phyloP scores from a whole-genome alignment of 768 basidiomycete species.

The Tylopilus subfusipes region DNA sequence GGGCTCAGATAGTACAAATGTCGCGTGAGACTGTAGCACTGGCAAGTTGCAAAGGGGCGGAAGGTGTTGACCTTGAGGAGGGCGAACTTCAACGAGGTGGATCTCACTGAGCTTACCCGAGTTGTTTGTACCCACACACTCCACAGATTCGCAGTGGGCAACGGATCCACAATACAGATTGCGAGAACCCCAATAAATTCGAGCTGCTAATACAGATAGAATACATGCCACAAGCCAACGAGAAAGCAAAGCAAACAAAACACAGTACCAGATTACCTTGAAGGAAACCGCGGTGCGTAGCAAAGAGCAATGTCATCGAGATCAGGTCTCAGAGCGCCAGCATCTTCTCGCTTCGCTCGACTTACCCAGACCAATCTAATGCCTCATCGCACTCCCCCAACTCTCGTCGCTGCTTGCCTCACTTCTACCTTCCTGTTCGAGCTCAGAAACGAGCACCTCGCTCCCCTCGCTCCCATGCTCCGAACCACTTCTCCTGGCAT shows the following conservation, averaged over 20 bases:
- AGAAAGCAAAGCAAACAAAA: not conserved
- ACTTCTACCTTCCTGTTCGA: slow-evolving; percentile 13
- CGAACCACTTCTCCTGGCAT: not conserved
- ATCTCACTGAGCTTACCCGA: too few relatives aligned
- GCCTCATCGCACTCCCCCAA: slow-evolving; percentile 24
- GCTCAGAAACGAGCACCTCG: slow-evolving; percentile 14
- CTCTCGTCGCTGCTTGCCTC: slow-evolving; percentile 24
- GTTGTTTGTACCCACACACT: too few relatives aligned
- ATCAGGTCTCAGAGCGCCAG: not conserved
- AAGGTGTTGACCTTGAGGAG: too few relatives aligned
- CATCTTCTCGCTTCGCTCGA: not conserved
- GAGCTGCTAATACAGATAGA: not conserved
- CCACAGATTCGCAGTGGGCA: too few relatives aligned
- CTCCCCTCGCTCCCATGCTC: slow-evolving; percentile 18
- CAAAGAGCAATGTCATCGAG: not conserved
- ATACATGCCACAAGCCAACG: not conserved
- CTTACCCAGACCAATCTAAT: slow-evolving; percentile 2
- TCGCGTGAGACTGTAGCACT: too few relatives aligned
- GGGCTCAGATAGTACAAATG: too few relatives aligned
- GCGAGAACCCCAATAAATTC: not conserved
- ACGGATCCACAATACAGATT: too few relatives aligned
- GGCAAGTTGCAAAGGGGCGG: too few relatives aligned
- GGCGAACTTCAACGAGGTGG: too few relatives aligned
- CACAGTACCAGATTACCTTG: not conserved
- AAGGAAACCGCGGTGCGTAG: not conserved